Base-by-base conservation (phyloP, 768 basidiomycete genomes). In the Hirschioporus abietinus region DNA sequence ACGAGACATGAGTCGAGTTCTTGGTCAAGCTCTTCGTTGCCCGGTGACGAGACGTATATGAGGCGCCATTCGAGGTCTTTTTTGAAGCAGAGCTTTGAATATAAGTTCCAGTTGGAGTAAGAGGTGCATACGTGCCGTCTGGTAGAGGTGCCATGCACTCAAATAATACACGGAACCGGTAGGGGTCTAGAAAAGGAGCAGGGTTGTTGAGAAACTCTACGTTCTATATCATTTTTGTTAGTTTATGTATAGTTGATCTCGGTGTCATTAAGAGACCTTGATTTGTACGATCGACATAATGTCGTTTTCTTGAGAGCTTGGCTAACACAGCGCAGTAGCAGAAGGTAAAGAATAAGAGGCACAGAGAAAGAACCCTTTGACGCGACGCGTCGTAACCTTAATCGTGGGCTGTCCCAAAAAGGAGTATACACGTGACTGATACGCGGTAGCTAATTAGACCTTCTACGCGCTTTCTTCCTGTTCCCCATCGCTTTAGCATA, bases 1-100 rank as follows among this genome's bases (percentile, higher is more conserved):
- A 99, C 97, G 71, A 98, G 89, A 77, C 95, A 98, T 73, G 94
- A 93, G 77, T 99, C 97, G 25, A 99, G 86, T 76, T 99, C 97
- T 76, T 99, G 97, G 76, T 99, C 97, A 63, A 91, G 90, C 57
- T 91, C 88, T 72, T 94, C 92, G 74, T 92, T 86, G 10, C 90
- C 95, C 0, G 96, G 96, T 2, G 91, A 94, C 1, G 97, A 94
- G 64, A 99, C 96, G 76, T 96, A 99, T 60, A 97, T 95, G 70
- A 99, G 89, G 70, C 89, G 89, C 97, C 97, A 99, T 77, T 99
- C 97, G 69, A 99, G 87, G 78, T 99, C 97, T 96, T 69, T 3
- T 96, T 69, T 2, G 20, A 15, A 4, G 30, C 66, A 63, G 25
- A 20, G 36, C 25, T 36, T 35, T 12, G 25, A 8, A 35, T 59